Evolutionary conservation across 805 yeast genomes (phyloP), one percentile per base, ranked within the genome.

Genomic region (Saccharomycopsis fibuligera): DNA sequence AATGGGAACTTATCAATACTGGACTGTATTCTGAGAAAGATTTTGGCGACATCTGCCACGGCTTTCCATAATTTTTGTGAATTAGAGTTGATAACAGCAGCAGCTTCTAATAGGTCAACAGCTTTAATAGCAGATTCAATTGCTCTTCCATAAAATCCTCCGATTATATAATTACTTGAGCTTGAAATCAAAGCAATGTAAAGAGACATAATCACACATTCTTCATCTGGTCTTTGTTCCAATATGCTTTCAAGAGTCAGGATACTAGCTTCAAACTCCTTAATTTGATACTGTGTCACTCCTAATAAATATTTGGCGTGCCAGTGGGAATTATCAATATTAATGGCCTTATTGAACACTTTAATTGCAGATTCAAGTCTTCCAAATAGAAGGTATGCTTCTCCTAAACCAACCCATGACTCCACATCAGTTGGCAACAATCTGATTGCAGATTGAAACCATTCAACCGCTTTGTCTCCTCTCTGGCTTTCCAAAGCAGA

Each of bases 331-430:
- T 66, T 64, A 29, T 77, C 75, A 4, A 83, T 56, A 35, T 71
- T 71, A 40, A 78, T 58, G 0, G 90, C 87, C 50, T 79, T 80
- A 27, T 69, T 70, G 57, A 89, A 85, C 1, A 93, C 97, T 62
- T 86, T 89, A 8, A 76, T 70, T 0, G 96, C 87, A 2, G 98
- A 95, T 48, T 86, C 90, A 39, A 83, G 68, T 53, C 96, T 73
- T 2, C 99, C 99, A 62, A 93, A 79, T 23, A 80, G 76, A 47
- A 75, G 70, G 62, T 93, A 93, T 0, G 96, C 91, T 62, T 93
- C 98, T n/a, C 99, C 99, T n/a, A 93, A 68, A 1, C 96, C 96
- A 25, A 85, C 70, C 97, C 98, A 91, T 2, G 96, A 83, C 55
- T 86, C 83, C 1, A 76, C 62, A 63, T 93, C 97, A 46, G 60